Evolutionary conservation across 805 yeast genomes (phyloP).

Genomic region (Candida piceae): DNA sequence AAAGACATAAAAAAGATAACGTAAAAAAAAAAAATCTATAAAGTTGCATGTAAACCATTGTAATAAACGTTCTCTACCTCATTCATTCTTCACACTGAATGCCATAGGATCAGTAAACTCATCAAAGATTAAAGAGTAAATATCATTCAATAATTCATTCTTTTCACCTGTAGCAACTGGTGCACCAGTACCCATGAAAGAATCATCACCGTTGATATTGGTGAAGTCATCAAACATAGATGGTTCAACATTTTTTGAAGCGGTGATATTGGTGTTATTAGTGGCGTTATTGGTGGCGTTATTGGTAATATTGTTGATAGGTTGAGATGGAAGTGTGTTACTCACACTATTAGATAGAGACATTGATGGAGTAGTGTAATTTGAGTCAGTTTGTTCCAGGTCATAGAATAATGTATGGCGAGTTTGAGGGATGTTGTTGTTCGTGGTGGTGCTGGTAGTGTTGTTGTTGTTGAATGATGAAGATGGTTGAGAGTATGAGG

Average conservation of each 20-base stretch:
- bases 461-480: not conserved
- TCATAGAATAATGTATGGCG: too few relatives aligned
- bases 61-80: too few relatives aligned
- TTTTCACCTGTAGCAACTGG: slow-evolving; percentile 7
- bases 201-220: not conserved
- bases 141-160: slow-evolving; percentile 35
- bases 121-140: slow-evolving; percentile 42
- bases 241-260: too few relatives aligned
- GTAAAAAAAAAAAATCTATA: too few relatives aligned
- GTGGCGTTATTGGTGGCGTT: too few relatives aligned
- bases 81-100: slow-evolving; percentile 18
- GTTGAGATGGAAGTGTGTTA: too few relatives aligned
- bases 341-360: too few relatives aligned
- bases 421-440: not conserved
- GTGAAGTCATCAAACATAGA: not conserved
- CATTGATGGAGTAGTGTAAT: too few relatives aligned
- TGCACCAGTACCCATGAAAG: not conserved
- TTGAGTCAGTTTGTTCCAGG: too few relatives aligned
- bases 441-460: not conserved
- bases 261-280: not conserved
- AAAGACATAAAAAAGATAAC: too few relatives aligned
- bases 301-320: too few relatives aligned
- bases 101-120: slow-evolving; percentile 36
- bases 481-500: slow-evolving; percentile 1
- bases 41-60: too few relatives aligned